phyloP scores from a whole-genome alignment of 495 filamentous ascomycete genomes.

The Penicillium waksmanii region DNA sequence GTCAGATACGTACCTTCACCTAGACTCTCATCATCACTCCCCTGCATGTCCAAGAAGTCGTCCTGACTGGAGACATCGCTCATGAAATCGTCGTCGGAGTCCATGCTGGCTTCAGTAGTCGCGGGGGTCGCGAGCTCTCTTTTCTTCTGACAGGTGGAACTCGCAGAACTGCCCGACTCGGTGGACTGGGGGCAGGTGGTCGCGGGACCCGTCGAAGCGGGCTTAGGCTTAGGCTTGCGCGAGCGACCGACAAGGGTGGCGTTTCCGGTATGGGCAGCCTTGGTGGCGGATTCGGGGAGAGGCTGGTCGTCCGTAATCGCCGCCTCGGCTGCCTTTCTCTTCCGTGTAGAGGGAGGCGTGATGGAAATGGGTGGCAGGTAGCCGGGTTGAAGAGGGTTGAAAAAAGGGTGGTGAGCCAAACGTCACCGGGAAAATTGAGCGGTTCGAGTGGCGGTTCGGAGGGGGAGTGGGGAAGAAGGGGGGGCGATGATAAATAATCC shows the following conservation, averaged over 20 bases:
- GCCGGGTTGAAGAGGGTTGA: slow-evolving; percentile 15
- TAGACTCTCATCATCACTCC: slow-evolving; percentile 78
- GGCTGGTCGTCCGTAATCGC: slow-evolving; percentile 53
- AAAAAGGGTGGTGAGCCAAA: slow-evolving; percentile 16
- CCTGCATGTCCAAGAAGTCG: slow-evolving; percentile 64
- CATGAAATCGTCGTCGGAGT: slow-evolving; percentile 96
- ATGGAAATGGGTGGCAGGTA: slow-evolving; percentile 45
- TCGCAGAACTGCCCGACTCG: slow-evolving; percentile 15
- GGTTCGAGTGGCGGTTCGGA: slow-evolving; percentile 13
- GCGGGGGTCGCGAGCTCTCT: slow-evolving; percentile 48
- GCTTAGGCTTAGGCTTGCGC: slow-evolving; percentile 6
- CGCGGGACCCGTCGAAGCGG: slow-evolving; percentile 8
- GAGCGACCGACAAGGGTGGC: slow-evolving; percentile 27
- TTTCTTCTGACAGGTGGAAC: slow-evolving; percentile 18
- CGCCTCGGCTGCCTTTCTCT: slow-evolving; percentile 90
- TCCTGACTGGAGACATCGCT: slow-evolving; percentile 82
- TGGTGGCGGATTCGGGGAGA: slow-evolving; percentile 41
- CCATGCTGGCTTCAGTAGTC: slow-evolving; percentile 66
- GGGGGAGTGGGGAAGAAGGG: slow-evolving; percentile 27
- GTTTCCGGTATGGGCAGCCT: slow-evolving; percentile 32
- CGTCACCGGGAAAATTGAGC: slow-evolving; percentile 25
- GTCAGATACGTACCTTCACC: slow-evolving; percentile 63
- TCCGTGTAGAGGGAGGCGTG: slow-evolving; percentile 74
- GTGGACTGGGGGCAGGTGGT: slow-evolving; percentile 10
- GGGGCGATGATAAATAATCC: slow-evolving; percentile 7